Conservation (phyloP, 2,329 filamentous ascomycete genomes). For the Arthrobotrys musiformis region DNA sequence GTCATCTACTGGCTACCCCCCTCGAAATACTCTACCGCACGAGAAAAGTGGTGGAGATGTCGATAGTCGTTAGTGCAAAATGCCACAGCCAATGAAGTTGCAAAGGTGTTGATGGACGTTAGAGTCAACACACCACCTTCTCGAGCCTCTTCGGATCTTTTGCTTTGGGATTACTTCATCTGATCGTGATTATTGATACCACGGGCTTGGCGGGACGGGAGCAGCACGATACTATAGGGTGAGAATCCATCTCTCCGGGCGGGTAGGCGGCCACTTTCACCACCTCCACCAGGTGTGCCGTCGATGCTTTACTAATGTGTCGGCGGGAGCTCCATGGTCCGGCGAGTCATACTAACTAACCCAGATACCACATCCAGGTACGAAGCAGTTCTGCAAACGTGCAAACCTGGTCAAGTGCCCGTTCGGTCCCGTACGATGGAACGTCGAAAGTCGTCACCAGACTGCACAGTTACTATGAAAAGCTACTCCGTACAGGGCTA, state of each 20-base stretch:
- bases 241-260: background rate
- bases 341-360: conserved; percentile 5
- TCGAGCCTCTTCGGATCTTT: background rate
- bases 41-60: background rate
- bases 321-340: background rate
- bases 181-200: background rate
- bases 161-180: conserved; percentile 4
- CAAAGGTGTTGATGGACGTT: background rate
- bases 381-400: too few species aligned
- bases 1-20: background rate
- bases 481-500: conserved; percentile 7
- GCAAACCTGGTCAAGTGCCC: conserved; percentile 1
- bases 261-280: conserved; percentile 4
- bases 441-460: conserved; percentile 22
- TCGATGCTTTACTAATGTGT: background rate
- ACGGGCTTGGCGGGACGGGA: background rate
- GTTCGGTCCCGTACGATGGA: conserved; percentile 9
- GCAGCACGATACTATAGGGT: conserved; percentile 7
- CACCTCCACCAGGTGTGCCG: background rate
- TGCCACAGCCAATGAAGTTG: background rate
- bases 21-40: background rate
- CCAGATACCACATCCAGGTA: background rate
- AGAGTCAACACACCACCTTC: conserved; percentile 18
- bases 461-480: background rate
- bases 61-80: background rate